These are phyloP conservation scores for Alternaria sp. DNA, from an alignment of 2,329 filamentous ascomycete genomes.

Conservation along the genomic window DNA sequence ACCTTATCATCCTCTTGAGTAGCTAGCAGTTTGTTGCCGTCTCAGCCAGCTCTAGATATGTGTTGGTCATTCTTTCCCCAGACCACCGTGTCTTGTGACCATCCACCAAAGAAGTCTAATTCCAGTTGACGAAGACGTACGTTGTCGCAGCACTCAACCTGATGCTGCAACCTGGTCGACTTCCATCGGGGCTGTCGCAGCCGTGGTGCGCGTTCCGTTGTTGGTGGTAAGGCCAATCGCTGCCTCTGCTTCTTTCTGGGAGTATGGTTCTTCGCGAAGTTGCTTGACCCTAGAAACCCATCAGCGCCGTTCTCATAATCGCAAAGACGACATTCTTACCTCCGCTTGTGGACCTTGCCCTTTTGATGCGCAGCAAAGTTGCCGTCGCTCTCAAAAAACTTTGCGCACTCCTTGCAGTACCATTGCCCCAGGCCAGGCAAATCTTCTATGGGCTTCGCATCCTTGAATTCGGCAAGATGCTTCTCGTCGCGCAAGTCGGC, in stretches of 20 bases:
- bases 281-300: slow-evolving; percentile 71
- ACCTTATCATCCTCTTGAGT: background rate
- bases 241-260: slow-evolving; percentile 84
- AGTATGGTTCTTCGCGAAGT: slow-evolving; percentile 83
- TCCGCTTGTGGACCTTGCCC: slow-evolving; percentile 93
- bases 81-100: background rate
- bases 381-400: slow-evolving; percentile 89
- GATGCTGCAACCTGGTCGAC: slow-evolving; percentile 37
- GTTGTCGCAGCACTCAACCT: slow-evolving; percentile 12
- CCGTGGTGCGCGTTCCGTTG: slow-evolving; percentile 62
- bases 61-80: background rate
- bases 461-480: slow-evolving; percentile 81
- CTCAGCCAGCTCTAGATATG: background rate
- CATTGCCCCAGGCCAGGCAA: slow-evolving; percentile 83
- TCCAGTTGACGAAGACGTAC: background rate
- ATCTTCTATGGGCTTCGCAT: slow-evolving; percentile 82
- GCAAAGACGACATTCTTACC: slow-evolving; percentile 57
- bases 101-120: background rate
- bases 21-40: background rate
- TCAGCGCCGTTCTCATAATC: slow-evolving; percentile 18
- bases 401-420: slow-evolving; percentile 93
- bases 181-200: slow-evolving; percentile 43
- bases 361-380: slow-evolving; percentile 79
- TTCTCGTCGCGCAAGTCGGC: slow-evolving; percentile 79
- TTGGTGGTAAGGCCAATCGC: slow-evolving; percentile 76